A percentile compares a stretch with the other conserved stretches of the same genome.
Conservation (phyloP, 345 rosid species). For the Gossypium arboreum region DNA sequence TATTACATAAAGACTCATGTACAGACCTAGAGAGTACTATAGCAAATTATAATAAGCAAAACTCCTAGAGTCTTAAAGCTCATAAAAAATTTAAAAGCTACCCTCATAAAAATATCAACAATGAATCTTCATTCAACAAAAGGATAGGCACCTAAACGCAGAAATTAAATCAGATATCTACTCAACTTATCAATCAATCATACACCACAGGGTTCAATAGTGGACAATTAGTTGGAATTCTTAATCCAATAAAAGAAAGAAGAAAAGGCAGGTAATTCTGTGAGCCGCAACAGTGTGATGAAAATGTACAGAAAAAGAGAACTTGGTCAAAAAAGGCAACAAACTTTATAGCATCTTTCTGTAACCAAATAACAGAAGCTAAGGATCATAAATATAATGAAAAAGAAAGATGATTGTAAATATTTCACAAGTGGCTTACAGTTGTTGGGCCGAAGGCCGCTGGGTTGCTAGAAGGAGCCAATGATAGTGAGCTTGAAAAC, state of each 20-base stretch:
- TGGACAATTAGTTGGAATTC: not conserved
- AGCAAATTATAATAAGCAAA: not conserved
- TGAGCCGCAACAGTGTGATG: not conserved
- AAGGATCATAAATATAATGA: not conserved
- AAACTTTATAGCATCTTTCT: not conserved
- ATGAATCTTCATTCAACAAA: slow-evolving; percentile 3
- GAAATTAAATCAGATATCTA: not conserved
- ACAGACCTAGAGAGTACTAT: not conserved
- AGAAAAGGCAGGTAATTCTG: slow-evolving; percentile 1
- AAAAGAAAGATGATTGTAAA: not conserved
- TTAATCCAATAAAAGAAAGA: not conserved
- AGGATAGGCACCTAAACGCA: not conserved
- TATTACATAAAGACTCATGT: not conserved
- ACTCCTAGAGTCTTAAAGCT: slow-evolving; percentile 23
- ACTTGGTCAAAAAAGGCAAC: not conserved
- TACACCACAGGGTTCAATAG: not conserved
- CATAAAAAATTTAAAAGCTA: not conserved
- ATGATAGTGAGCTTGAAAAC: slow-evolving; percentile 51
- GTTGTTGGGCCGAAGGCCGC: slow-evolving; percentile 44
- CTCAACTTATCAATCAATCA: not conserved
- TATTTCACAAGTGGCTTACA: slow-evolving; percentile 36
- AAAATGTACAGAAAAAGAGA: not conserved
- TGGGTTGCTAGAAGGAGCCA: slow-evolving; percentile 38
- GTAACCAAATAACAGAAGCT: not conserved
- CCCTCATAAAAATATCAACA: not conserved